phyloP scores from a whole-genome alignment of 2,329 filamentous ascomycete species.

The Pseudocercospora vitis region DNA sequence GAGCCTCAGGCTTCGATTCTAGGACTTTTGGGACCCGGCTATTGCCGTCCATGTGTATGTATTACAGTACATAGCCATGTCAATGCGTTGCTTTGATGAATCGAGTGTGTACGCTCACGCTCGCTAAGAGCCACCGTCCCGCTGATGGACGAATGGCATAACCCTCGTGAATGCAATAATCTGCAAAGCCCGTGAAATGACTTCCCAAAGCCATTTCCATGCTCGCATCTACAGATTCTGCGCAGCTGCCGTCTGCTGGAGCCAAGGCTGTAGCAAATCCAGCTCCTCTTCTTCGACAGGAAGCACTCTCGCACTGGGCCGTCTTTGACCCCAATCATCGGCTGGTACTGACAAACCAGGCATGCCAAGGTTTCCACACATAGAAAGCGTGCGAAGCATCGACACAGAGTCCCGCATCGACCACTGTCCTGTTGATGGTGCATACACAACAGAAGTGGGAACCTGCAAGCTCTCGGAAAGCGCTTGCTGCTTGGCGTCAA shows the following conservation, averaged over 20 bases:
- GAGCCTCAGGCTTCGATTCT: neutral
- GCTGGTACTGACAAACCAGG: conserved; percentile 24
- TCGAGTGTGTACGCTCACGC: neutral
- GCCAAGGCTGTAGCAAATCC: conserved; percentile 26
- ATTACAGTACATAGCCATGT: neutral
- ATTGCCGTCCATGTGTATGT: neutral
- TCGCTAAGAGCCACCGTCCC: neutral
- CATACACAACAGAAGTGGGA: conserved; percentile 5
- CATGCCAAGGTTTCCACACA: conserved; percentile 35
- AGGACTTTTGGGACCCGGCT: neutral
- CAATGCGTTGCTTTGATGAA: neutral
- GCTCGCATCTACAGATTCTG: neutral
- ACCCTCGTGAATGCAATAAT: neutral
- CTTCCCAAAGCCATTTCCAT: neutral
- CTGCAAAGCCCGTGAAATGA: neutral
- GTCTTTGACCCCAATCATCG: conserved; percentile 22
- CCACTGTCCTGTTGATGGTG: conserved; percentile 22
- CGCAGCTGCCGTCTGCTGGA: conserved; percentile 9
- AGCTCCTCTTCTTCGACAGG: conserved; percentile 22
- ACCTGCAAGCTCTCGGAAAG: conserved; percentile 1
- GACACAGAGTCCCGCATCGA: conserved; percentile 32
- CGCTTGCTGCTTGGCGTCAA: conserved; percentile 11
- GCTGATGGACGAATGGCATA: neutral
- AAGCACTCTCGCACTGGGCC: conserved; percentile 23
- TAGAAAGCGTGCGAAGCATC: conserved; percentile 34